Conservation (phyloP, 2,329 filamentous ascomycete species). For the Aspergillus oerlinghausenensis region DNA sequence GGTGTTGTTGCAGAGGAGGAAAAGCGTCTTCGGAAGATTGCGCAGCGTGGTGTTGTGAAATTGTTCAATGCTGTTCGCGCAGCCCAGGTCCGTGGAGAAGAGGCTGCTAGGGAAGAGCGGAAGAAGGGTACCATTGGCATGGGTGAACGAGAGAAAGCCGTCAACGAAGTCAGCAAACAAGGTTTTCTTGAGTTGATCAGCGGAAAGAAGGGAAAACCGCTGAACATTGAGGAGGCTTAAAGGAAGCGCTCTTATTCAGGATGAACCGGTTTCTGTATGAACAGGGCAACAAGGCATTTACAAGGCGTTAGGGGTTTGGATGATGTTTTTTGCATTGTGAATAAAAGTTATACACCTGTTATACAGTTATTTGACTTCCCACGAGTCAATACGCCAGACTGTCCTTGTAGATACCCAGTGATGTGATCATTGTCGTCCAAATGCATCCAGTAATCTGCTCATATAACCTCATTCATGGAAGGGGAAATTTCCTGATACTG, state of each 20-base stretch:
- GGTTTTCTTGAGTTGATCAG: conserved; percentile 89
- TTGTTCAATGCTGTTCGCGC: conserved; percentile 93
- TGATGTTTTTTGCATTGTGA: conserved; percentile 9
- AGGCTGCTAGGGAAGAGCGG: conserved; percentile 63
- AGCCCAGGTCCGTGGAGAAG: conserved; percentile 81
- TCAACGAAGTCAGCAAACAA: conserved; percentile 95
- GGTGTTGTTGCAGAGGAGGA: conserved; percentile 64
- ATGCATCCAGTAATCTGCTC: background rate
- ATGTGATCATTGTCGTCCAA: background rate
- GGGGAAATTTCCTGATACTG: background rate
- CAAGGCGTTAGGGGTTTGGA: conserved; percentile 27
- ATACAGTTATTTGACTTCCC: conserved; percentile 10
- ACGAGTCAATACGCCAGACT: background rate
- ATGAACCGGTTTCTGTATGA: conserved; percentile 7
- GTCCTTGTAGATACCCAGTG: background rate
- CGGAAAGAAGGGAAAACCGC: conserved; percentile 49
- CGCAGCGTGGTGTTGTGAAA: conserved; percentile 89
- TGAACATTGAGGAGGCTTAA: conserved; percentile 43
- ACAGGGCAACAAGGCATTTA: conserved; percentile 28
- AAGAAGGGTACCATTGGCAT: conserved; percentile 73
- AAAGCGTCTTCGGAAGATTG: conserved; percentile 76
- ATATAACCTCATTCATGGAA: background rate
- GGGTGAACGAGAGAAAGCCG: conserved; percentile 74
- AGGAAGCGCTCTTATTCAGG: conserved; percentile 6
- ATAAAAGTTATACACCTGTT: conserved; percentile 6